Evolutionary conservation across 139 green algal species (phyloP).

Genomic region (Nannochloris sp.): DNA sequence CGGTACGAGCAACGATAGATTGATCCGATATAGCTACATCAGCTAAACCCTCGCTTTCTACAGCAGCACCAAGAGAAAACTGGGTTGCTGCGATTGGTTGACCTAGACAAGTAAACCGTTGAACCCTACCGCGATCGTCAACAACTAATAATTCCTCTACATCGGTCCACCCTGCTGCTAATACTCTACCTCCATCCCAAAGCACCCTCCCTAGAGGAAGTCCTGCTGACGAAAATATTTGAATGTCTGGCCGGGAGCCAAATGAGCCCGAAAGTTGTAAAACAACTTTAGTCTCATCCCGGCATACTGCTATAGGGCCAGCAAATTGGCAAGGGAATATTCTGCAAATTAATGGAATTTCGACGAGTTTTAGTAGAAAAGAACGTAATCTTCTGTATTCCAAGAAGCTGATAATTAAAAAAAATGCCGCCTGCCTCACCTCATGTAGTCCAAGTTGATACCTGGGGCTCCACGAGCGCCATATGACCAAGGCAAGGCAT

Average conservation of each 20-base stretch:
- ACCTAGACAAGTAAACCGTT: not conserved
- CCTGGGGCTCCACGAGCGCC: not conserved
- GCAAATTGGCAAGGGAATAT: slow-evolving; percentile 45
- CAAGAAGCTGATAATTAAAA: not conserved
- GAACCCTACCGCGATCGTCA: slow-evolving; percentile 41
- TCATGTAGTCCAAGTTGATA: slow-evolving; percentile 20
- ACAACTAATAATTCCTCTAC: slow-evolving; percentile 63
- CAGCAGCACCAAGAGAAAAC: slow-evolving; percentile 54
- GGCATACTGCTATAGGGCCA: slow-evolving; percentile 71
- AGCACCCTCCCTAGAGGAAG: slow-evolving; percentile 41
- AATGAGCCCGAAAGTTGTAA: too few relatives aligned
- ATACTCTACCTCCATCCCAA: slow-evolving; percentile 62
- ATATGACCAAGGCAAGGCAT: slow-evolving; percentile 9
- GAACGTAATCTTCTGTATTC: too few relatives aligned
- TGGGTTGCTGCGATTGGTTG: slow-evolving; percentile 9
- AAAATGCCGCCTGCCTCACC: too few relatives aligned
- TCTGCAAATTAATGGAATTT: too few relatives aligned
- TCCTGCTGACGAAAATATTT: slow-evolving; percentile 59
- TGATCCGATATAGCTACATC: slow-evolving; percentile 33
- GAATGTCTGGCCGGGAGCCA: too few relatives aligned
- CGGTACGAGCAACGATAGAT: slow-evolving; percentile 57
- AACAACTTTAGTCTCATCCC: slow-evolving; percentile 75
- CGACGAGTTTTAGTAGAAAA: too few relatives aligned
- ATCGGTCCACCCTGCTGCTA: slow-evolving; percentile 64
- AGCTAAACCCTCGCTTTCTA: slow-evolving; percentile 44